phyloP scores from a whole-genome alignment of 306 rosid species.

The Adenanthera pavonina region DNA sequence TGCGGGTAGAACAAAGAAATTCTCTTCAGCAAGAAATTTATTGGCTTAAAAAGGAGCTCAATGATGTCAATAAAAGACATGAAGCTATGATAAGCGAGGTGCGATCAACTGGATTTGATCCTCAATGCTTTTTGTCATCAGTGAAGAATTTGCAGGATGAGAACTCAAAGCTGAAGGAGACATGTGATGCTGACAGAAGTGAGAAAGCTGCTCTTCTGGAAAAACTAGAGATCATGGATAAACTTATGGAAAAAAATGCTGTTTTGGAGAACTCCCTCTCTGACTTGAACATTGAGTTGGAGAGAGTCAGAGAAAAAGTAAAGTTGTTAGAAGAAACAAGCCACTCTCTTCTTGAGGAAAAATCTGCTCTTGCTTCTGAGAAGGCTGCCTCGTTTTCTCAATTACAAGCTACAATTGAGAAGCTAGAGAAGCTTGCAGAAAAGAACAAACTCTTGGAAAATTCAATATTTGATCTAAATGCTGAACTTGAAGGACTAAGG shows the following conservation, averaged over 20 bases:
- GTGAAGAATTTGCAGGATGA: slow-evolving; percentile 77
- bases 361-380: slow-evolving; percentile 71
- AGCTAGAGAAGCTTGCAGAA: slow-evolving; percentile 66
- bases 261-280: slow-evolving; percentile 85
- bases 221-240: slow-evolving; percentile 75
- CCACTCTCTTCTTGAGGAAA: slow-evolving; percentile 67
- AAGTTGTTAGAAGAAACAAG: slow-evolving; percentile 71
- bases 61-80: slow-evolving; percentile 62
- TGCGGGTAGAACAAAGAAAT: slow-evolving; percentile 80
- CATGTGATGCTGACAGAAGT: slow-evolving; percentile 57
- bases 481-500: slow-evolving; percentile 80
- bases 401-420: slow-evolving; percentile 62
- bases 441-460: slow-evolving; percentile 78
- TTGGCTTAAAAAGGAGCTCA: slow-evolving; percentile 86
- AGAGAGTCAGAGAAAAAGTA: slow-evolving; percentile 67
- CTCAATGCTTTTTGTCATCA: slow-evolving; percentile 63
- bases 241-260: slow-evolving; percentile 73
- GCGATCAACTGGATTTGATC: slow-evolving; percentile 69
- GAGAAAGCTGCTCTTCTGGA: slow-evolving; percentile 70
- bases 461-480: slow-evolving; percentile 78
- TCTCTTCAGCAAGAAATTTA: slow-evolving; percentile 95
- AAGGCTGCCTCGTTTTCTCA: slow-evolving; percentile 69
- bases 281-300: slow-evolving; percentile 77
- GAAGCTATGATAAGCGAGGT: slow-evolving; percentile 68
- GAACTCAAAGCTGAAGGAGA: slow-evolving; percentile 70